Evolutionary conservation across 164 flowering plant genomes (phyloP), one percentile per base, ranked within the genome.

Genomic region (Houttuynia cordata): DNA sequence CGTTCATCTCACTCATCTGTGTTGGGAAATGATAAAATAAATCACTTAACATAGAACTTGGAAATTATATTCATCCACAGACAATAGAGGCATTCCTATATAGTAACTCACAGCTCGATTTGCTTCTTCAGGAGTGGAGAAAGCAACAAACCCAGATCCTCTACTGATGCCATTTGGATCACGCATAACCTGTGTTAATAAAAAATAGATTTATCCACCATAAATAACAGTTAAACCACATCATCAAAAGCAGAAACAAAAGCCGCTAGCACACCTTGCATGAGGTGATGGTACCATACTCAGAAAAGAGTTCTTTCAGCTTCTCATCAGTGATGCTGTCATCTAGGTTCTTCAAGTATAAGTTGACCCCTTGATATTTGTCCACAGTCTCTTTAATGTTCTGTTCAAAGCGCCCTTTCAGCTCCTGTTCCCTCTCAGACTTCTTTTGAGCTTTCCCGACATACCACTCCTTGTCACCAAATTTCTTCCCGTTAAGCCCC

Each of bases 91-190:
- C 0, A 15, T 42, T 19, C 24, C 23, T 1, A 55, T 18, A 34
- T 10, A 0, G 20, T 13, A 64, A 75, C 93, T 80, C 75, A 88
- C 96, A 62, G 96, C 96, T 64, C 85, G 77, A 65, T 88, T 79
- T 72, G 93, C 88, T 78, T 88, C 93, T 59, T 88, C 93, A 51
- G 88, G 79, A 65, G 86, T 69, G 18, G 91, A 75, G 70, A 86
- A 88, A 1, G 96, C 87, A 66, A 88, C 96, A 77, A 88, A 88
- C n/a, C 93, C 96, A 30, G 96, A 86, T 6, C 96, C 96, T 60
- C 79, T 74, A 60, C 93, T 88, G 1, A 81, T 56, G 37, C 96
- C 96, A 76, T 64, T 80, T 14, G 91, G 88, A 62, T 88, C 96
- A 19, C 83, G 76, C 96, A 88, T 85, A 50, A 85, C 85, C 94